A percentile compares a stretch with the other conserved stretches of the same genome.
Conservation (phyloP, 768 basidiomycete genomes). For the Mycena maculata region DNA sequence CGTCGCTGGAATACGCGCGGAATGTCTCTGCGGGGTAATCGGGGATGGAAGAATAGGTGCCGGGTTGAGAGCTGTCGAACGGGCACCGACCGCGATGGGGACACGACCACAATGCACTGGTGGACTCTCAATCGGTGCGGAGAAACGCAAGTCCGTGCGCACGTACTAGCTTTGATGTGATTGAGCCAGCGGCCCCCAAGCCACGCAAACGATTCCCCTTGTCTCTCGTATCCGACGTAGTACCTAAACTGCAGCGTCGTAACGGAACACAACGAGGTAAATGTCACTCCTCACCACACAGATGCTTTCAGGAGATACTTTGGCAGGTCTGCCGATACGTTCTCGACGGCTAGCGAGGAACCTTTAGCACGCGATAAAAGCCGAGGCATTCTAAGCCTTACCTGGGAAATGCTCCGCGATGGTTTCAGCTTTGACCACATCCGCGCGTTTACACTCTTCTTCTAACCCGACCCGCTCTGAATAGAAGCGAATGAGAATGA, state of each 20-base stretch:
- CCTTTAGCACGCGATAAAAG: background rate
- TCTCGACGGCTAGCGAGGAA: constrained; percentile 6
- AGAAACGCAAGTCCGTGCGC: background rate
- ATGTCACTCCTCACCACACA: constrained; percentile 21
- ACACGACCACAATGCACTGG: constrained; percentile 11
- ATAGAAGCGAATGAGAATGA: background rate
- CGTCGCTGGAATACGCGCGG: constrained; percentile 4
- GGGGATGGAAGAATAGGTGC: background rate
- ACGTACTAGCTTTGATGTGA: constrained; percentile 30
- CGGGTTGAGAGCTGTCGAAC: constrained; percentile 13
- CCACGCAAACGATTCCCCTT: constrained; percentile 35
- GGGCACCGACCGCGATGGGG: constrained; percentile 25
- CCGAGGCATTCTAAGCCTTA: background rate
- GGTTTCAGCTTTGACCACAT: constrained; percentile 7
- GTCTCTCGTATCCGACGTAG: constrained; percentile 24
- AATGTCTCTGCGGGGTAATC: background rate
- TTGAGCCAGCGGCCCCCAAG: constrained; percentile 34
- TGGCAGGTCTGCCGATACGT: constrained; percentile 5
- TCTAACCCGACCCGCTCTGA: constrained; percentile 19
- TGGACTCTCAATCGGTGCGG: background rate
- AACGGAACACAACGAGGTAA: background rate
- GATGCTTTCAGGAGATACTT: constrained; percentile 31
- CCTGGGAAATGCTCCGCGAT: constrained; percentile 30
- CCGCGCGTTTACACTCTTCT: constrained; percentile 19
- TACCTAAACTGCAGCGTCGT: constrained; percentile 25